Evolutionary conservation across 768 basidiomycete genomes (phyloP).

Genomic region (Lactarius psammicola): DNA sequence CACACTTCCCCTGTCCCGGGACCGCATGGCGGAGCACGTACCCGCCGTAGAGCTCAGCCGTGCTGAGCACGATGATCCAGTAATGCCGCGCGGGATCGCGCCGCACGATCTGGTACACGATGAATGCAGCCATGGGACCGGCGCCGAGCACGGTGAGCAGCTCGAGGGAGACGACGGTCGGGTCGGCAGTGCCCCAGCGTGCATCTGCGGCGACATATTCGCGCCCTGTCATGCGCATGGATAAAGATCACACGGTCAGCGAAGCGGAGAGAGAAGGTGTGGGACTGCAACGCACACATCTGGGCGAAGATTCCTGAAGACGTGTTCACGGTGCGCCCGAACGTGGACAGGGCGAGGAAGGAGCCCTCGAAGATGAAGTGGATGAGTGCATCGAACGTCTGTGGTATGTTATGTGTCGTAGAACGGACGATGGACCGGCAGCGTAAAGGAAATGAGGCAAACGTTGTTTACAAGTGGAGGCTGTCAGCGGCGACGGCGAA

Average conservation of each 20-base stretch:
- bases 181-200: conserved; percentile 78
- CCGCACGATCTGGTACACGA: conserved; percentile 61
- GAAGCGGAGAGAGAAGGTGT: conserved; percentile 1
- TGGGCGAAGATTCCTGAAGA: conserved; percentile 68
- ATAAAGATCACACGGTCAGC: conserved; percentile 7
- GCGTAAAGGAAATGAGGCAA: no score
- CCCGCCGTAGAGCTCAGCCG: conserved; percentile 78
- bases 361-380: conserved; percentile 80
- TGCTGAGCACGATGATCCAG: conserved; percentile 78
- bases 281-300: conserved; percentile 55
- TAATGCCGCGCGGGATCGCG: conserved; percentile 68
- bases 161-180: conserved; percentile 79
- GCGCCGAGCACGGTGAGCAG: conserved; percentile 78
- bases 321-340: conserved; percentile 69
- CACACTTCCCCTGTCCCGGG: no score
- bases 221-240: conserved; percentile 51
- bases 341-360: conserved; percentile 73
- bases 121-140: conserved; percentile 71
- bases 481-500: not conserved
- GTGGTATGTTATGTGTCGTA: no score
- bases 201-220: conserved; percentile 80
- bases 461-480: no score
- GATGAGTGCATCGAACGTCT: conserved; percentile 80
- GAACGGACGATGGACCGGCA: no score
- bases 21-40: conserved; percentile 33